Evolutionary conservation across 352 stramenopile genomes (phyloP), one percentile per base, ranked within the genome.

Genomic region (Pythium angustatum): DNA sequence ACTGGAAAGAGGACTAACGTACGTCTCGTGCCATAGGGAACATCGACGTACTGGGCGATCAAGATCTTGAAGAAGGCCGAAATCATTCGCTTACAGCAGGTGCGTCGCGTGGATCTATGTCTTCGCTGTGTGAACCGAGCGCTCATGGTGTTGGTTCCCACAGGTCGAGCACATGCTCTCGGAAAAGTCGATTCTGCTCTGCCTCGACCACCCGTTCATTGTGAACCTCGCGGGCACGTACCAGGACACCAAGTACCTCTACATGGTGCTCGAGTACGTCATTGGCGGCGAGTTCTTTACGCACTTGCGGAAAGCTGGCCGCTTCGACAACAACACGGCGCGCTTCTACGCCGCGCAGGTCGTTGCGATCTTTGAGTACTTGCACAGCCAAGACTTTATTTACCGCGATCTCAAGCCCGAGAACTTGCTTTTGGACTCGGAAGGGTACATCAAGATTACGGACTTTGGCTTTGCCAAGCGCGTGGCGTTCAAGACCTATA

Each of bases 1-100:
- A n/a, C n/a, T n/a, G n/a, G n/a, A n/a, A n/a, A n/a, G n/a, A n/a
- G n/a, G n/a, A n/a, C n/a, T n/a, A n/a, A n/a, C 7, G 26, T 36
- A 8, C 12, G 26, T 34, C 2, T 33, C 30, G 22, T 34, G 36
- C 11, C 24, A n/a, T 69, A 97, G 91, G 77, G 63, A 1, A 97
- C 88, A 19, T 85, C 83, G 53, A 90, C 95, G 54, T 96, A 96
- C 64, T 98, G 92, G 87, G 96, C 96, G 40, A 98, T 99, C 59
- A 99, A 99, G 79, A 98, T 99, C 62, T 72, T 99, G 31, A 98
- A 98, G 77, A 99, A 99, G 65, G 81, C 85, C 12, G 96, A 98
- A 70, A 96, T 99, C 68, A 96, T 99, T 52, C 89, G 93, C 27
- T 77, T 98, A 62, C 90, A 98, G 60, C 96, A 99, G 74, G 88